phyloP scores from a whole-genome alignment of 1,284 basidiomycete species.

The Testicularia cyperi region DNA sequence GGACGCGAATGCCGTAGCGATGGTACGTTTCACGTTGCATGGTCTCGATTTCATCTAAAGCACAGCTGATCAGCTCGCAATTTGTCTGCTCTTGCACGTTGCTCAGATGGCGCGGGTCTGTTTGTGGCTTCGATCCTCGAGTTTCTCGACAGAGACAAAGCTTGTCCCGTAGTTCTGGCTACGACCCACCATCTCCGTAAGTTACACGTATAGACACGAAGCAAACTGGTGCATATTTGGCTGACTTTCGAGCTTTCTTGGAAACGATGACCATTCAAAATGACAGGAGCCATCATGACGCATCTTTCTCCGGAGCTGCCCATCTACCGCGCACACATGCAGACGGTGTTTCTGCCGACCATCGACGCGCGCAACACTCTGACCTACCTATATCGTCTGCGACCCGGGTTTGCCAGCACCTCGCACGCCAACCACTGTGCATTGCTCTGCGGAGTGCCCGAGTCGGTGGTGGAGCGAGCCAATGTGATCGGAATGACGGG shows the following conservation, averaged over 20 bases:
- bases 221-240: no score
- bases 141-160: constrained; percentile 16
- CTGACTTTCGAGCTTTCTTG: no score
- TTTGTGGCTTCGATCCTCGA: constrained; percentile 32
- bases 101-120: constrained; percentile 29
- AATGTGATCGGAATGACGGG: constrained; percentile 10
- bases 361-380: constrained; percentile 9
- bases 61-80: not conserved
- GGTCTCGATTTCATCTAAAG: not conserved
- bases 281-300: constrained; percentile 27
- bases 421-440: constrained; percentile 35
- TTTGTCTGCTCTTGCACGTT: not conserved
- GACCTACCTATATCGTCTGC: constrained; percentile 30
- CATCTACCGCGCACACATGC: constrained; percentile 34
- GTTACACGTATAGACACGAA: no score
- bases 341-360: constrained; percentile 21
- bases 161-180: constrained; percentile 27
- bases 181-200: constrained; percentile 35
- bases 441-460: constrained; percentile 29
- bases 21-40: constrained; percentile 3
- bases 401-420: constrained; percentile 21
- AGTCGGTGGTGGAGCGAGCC: constrained; percentile 21
- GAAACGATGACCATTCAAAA: no score
- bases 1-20: constrained; percentile 34
- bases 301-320: constrained; percentile 14